Evolutionary conservation across 352 stramenopile species (phyloP), one percentile per base, ranked within the genome.

Genomic region (Pythium chondricola): DNA sequence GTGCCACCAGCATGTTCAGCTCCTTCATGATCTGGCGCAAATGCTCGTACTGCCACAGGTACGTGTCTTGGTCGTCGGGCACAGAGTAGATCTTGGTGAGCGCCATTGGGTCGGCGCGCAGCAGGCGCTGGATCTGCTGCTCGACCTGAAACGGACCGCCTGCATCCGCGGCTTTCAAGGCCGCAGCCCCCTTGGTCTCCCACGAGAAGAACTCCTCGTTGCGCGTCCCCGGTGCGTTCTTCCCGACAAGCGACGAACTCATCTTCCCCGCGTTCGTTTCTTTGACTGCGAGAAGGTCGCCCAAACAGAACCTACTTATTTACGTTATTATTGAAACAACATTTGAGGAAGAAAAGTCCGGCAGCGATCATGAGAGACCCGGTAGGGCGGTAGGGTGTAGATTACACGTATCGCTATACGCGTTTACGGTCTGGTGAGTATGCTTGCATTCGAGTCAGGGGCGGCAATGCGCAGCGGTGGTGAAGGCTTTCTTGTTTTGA

Each of bases 11-110:
- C 14, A 85, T 65, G 39, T 91, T 91, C 29, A 91, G 61, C 50
- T 91, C 80, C 56, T 88, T 87, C 74, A 91, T 86, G 22, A 88
- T 71, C 43, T 91, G 80, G 7, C 80, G 80, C 47, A 91, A 52
- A 53, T 91, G 80, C 59, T 91, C 80, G 57, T 88, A 91, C 58
- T 91, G 80, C 80, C 80, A 91, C 56, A 91, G 61, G 47, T 88
- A 88, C 54, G 79, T 78, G 73, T 91, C 74, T 46, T 85, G 75
- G 59, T 86, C 80, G 14, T 88, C 71, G 1, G 80, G 80, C 35
- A 83, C 70, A 52, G 77, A 65, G 67, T 88, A 91, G 49, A 91
- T 81, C 48, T 74, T 61, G 13, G 63, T 52, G 32, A 88, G 61
- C 21, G 63, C 69, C 26, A 61, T 84, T 24, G 80, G 69, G 47